Evolutionary conservation across 108 stramenopile species (phyloP), one percentile per base, ranked within the genome.

Genomic region (Conticribra weissflogii): DNA sequence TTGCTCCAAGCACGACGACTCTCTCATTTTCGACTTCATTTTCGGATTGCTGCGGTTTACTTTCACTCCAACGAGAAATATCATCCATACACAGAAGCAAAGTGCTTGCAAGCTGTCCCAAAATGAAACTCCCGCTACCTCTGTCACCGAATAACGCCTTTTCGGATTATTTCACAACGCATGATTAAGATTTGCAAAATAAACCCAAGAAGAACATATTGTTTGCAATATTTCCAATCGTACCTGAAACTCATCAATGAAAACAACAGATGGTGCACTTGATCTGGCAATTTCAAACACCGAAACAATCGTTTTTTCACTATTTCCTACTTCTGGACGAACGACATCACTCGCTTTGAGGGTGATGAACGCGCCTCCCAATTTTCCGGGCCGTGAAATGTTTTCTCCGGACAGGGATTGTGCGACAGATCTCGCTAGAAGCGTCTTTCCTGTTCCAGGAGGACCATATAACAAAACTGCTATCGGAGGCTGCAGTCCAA

Each of bases 371-470:
- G 86, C 68, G 28, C 89, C 92, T 14, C 52, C 54, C 32, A n/a
- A 17, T 14, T 63, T 21, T 47, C 56, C 63, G 29, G 59, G 30
- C 3, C 33, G 56, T 50, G 47, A 57, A 22, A 34, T 63, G 19
- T 34, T 46, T 33, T 66, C 36, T 14, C 41, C 23, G 27, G 45
- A 56, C 33, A 74, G n/a, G 18, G 66, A 50, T 28, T 79, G 68
- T 25, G 92, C 88, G 7, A 89, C 75, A 33, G 89, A 89, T 64
- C 86, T 84, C n/a, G 92, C 92, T 55, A 93, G 59, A 9, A 93
- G 46, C 0, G 92, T 93, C 65, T 93, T 93, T n/a, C 92, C 92
- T n/a, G 85, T 82, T 17, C 89, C 89, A 5, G 89, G 89, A 53
- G 92, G 88, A 1, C 92, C 92, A 71, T 86, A 94, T 0, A 94